Base-by-base conservation (phyloP, 345 rosid genomes). In the Eucalyptus tenuipes region DNA sequence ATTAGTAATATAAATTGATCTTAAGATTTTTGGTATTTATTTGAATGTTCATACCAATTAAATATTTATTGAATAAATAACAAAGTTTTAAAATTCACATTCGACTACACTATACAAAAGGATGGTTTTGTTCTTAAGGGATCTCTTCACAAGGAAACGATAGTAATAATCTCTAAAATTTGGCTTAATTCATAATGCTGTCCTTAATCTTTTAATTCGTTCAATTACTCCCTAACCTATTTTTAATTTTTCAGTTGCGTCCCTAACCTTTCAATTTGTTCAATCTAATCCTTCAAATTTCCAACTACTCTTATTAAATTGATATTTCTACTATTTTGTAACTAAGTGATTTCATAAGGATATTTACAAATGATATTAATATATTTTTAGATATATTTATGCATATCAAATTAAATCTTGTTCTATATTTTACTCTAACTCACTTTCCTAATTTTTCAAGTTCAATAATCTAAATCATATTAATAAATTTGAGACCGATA, bases 141-240 rank as follows among this genome's bases (percentile, higher is more conserved):
- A 25, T 59, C n/a, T 59, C 66, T 59, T 59, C 1, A 0, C 0
- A 1, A 27, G 66, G 31, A 59, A 59, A 25, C 2, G 7, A 59
- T 12, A 59, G 66, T 27, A 59, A 59, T 59, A 57, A 5, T 59
- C 7, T 9, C 15, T 57, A 25, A 11, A 57, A 25, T 59, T 59
- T 59, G 31, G 66, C 13, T 2, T 27, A 59, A 25, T 57, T 1
- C 1, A 0, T 57, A 5, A 25, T 57, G 14, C 5, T 5, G 0
- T 55, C 12, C 13, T 55, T 55, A 20, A 55, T 9, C 5, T 55
- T 55, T 55, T 55, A 55, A 0, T 55, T 55, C 0, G 0, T 55
- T 9, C 61, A 55, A 55, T 55, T 55, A 55, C 61, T 55, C 61
- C 13, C 12, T 55, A 55, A 9, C 61, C 12, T 22, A 55, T 55